Percentiles rank a stretch among this genome's conserved stretches.
Conservation (phyloP, 176 grass and related monocot genomes). For the Aechmea fasciata region DNA sequence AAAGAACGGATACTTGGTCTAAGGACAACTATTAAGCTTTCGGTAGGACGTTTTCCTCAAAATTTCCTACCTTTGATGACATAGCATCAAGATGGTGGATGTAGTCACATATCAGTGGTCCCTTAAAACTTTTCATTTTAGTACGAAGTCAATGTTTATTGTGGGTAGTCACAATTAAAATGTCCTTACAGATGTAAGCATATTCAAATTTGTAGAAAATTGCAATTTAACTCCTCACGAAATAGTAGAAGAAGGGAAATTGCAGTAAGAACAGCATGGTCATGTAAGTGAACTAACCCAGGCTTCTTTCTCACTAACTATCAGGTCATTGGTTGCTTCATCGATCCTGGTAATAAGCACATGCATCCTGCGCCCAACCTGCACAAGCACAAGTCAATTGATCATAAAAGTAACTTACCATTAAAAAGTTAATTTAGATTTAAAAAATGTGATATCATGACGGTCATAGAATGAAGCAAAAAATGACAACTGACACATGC, state of each 20-base stretch:
- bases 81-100: too few species aligned
- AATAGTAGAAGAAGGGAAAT: not conserved
- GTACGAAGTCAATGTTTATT: not conserved
- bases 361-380: conserved; percentile 49
- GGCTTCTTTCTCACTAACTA: conserved; percentile 92
- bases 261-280: not conserved
- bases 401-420: not conserved
- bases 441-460: not conserved
- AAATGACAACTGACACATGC: not conserved
- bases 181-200: not conserved
- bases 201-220: conserved; percentile 1
- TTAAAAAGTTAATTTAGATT: conserved; percentile 1
- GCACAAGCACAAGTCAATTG: conserved; percentile 18
- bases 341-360: conserved; percentile 61
- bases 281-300: conserved; percentile 50
- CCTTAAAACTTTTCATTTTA: too few species aligned
- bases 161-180: not conserved
- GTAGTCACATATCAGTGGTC: too few species aligned
- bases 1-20: too few species aligned
- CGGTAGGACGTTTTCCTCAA: too few species aligned
- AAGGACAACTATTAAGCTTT: too few species aligned
- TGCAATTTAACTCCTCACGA: too few species aligned
- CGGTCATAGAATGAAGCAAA: not conserved
- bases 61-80: too few species aligned
- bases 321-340: conserved; percentile 68